phyloP scores from a whole-genome alignment of 371 early-diverging fungal genomes.

The Zychaea mexicana region DNA sequence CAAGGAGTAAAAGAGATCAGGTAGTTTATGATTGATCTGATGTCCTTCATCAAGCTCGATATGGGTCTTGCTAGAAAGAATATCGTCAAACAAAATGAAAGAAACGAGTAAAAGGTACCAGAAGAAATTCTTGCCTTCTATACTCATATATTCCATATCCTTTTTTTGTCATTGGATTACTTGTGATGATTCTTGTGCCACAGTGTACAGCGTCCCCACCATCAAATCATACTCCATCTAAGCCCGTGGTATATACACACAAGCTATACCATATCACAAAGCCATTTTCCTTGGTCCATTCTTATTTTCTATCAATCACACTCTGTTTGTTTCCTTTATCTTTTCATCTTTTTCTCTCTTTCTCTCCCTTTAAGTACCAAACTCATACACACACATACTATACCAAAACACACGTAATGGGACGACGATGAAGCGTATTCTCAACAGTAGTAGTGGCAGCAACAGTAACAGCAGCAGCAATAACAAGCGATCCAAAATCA shows the following conservation, averaged over 20 bases:
- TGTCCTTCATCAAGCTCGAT: too few species aligned
- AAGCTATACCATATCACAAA: not conserved
- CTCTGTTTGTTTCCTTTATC: not conserved
- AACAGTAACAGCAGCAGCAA: too few species aligned
- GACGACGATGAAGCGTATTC: slow-evolving; percentile 13
- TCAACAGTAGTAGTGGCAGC: slow-evolving; percentile 7
- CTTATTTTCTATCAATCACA: not conserved
- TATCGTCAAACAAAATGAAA: too few species aligned
- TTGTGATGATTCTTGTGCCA: not conserved
- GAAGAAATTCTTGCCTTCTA: too few species aligned
- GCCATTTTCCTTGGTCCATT: not conserved
- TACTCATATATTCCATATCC: too few species aligned
- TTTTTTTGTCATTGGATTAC: too few species aligned
- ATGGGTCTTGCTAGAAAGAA: too few species aligned
- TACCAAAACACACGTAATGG: not conserved
- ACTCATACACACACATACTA: not conserved
- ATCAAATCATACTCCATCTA: not conserved
- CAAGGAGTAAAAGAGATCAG: too few species aligned
- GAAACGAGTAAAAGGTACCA: too few species aligned
- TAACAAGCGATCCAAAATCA: slow-evolving; percentile 2
- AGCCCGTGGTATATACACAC: not conserved
- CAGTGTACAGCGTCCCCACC: too few species aligned
- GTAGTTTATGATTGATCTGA: too few species aligned
- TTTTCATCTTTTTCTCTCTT: not conserved
- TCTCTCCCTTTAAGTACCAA: not conserved